A percentile compares a stretch with the other conserved stretches of the same genome.
These are phyloP conservation scores for Cucumis sativus DNA, from an alignment of 306 rosid species.

Conservation along the genomic window Cucumber_9930_V3 NC_026660.2:27108001-27108500, in stretches of 20 bases:
- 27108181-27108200: conserved; percentile 85
- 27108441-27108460: background rate
- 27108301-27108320: background rate
- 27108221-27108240: conserved; percentile 8
- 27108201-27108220: conserved; percentile 1
- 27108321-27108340: background rate
- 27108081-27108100: background rate
- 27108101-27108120: conserved; percentile 88
- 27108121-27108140: conserved; percentile 93
- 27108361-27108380: background rate
- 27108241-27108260: background rate
- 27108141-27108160: conserved; percentile 96
- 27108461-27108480: background rate
- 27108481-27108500: background rate
- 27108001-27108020: background rate
- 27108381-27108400: background rate
- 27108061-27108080: background rate
- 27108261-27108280: background rate
- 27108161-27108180: conserved; percentile 96
- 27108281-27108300: background rate
- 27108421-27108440: background rate
- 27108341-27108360: background rate
- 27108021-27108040: background rate
- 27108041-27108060: background rate
- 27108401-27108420: background rate